These are phyloP conservation scores for Kentomonas sorsogonicus DNA, from an alignment of 208 protist species.

Conservation along the genomic window DNA sequence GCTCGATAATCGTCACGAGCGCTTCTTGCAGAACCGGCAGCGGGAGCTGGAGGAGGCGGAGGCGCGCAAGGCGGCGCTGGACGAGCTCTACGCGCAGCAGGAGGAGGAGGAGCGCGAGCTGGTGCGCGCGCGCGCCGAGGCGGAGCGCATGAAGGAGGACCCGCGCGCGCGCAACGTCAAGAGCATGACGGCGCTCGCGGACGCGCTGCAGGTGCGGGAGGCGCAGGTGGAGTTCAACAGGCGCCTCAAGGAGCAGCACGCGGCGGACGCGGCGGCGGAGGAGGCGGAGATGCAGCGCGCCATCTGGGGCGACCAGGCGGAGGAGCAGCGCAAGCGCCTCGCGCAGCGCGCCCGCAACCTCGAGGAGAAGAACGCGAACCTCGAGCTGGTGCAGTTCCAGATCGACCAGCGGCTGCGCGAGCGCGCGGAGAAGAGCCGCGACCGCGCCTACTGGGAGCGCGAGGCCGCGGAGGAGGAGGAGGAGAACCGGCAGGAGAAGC, in stretches of 20 bases:
- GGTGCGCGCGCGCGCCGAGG: conserved; percentile 32
- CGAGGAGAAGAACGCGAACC: conserved; percentile 62
- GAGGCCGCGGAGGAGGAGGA: conserved; percentile 58
- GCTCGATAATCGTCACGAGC: conserved; percentile 50
- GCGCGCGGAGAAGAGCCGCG: conserved; percentile 30
- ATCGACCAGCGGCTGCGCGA: conserved; percentile 42
- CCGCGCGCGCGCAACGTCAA: conserved; percentile 61
- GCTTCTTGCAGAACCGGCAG: conserved; percentile 39
- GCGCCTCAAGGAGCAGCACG: conserved; percentile 25
- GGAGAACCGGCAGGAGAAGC: conserved; percentile 44
- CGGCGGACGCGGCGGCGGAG: conserved; percentile 18
- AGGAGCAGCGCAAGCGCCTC: conserved; percentile 42
- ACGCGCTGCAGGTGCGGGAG: conserved; percentile 57
- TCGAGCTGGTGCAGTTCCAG: conserved; percentile 64
- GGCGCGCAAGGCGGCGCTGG: conserved; percentile 40
- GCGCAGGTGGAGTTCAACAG: conserved; percentile 64
- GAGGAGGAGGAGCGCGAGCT: conserved; percentile 51
- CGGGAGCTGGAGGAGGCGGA: conserved; percentile 48
- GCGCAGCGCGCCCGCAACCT: conserved; percentile 44
- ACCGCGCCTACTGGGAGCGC: conserved; percentile 19
- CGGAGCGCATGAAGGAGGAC: conserved; percentile 63
- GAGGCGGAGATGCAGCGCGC: conserved; percentile 30
- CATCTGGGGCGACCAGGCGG: conserved; percentile 39
- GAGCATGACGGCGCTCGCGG: conserved; percentile 51
- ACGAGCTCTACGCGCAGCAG: conserved; percentile 54